Evolutionary conservation across 345 rosid genomes (phyloP), one percentile per base, ranked within the genome.

Genomic region (Sonneratia caseolaris): DNA sequence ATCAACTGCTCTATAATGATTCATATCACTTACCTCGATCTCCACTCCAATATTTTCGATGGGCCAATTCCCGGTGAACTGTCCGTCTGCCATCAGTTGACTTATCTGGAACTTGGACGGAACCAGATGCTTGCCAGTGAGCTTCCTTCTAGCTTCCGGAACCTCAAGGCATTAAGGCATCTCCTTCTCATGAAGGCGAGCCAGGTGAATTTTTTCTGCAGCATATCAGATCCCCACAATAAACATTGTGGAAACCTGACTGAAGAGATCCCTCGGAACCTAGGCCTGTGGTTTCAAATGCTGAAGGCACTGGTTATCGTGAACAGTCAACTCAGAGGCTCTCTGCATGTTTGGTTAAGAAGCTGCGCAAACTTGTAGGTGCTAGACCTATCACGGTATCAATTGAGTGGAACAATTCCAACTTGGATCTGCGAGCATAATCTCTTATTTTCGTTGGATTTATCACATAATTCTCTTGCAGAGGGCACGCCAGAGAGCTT

Each of bases 341-440:
- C 62, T 0, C 12, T 76, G 55, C 75, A 72, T 4, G 49, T 12
- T 21, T 76, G 79, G 79, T 0, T 76, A 37, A 37, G 45, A 0
- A 47, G 71, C 36, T 55, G 79, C 75, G 68, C 70, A 49, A 40
- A 48, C 32, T 43, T 76, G 69, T 72, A 72, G 51, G 1, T 68
- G 51, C 19, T 76, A 40, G 79, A 72, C 64, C 64, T 76, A n/a
- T 76, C 79, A 15, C 24, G 66, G 79, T 72, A 76, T 55, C 12
- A 49, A 13, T 61, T 76, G 71, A 40, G 32, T 59, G 79, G 79
- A 18, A 18, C 68, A 11, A 68, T 72, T 12, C 79, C 75, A 5
- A 4, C 22, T 13, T 76, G 79, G 75, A 18, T 76, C 0, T 69
- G 75, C 22, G 13, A 48, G 21, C 72, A 72, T n/a, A 38, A 35